A percentile compares a stretch with the other conserved stretches of the same genome.
Conservation (phyloP, 2,329 filamentous ascomycete genomes). For the Aureobasidium vineae region DNA sequence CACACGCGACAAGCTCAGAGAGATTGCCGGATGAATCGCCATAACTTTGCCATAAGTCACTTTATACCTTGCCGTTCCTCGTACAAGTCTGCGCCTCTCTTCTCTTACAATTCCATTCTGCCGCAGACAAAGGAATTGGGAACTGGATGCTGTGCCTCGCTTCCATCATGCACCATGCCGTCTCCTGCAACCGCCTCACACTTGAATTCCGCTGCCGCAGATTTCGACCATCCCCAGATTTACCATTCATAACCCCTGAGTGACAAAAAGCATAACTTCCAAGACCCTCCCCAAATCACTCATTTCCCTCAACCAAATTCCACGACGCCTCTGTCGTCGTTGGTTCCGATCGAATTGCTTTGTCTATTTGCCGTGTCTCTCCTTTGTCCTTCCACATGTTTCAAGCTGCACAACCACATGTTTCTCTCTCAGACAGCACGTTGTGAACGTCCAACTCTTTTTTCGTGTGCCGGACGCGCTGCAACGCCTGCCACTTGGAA, state of each 20-base stretch:
- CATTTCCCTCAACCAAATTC: slow-evolving; percentile 24
- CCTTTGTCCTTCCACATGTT: slow-evolving; percentile 3
- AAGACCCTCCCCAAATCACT: slow-evolving; percentile 5
- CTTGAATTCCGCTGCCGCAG: slow-evolving; percentile 9
- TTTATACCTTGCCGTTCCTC: not conserved
- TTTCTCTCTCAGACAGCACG: slow-evolving; percentile 4
- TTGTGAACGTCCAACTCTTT: not conserved
- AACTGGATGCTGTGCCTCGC: not conserved
- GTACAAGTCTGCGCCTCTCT: not conserved
- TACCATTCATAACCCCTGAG: slow-evolving; percentile 22
- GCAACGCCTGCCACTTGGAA: not conserved
- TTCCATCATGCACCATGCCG: not conserved
- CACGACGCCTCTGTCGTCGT: slow-evolving; percentile 16
- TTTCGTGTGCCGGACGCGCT: not conserved
- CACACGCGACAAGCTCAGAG: slow-evolving; percentile 22
- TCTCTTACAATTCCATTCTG: not conserved
- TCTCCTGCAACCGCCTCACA: not conserved
- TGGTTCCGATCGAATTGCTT: not conserved
- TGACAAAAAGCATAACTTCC: slow-evolving; percentile 18
- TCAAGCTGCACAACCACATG: no score
- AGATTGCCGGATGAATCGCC: not conserved
- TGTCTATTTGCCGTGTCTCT: slow-evolving; percentile 11
- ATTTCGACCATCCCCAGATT: slow-evolving; percentile 16
- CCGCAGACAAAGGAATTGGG: not conserved
- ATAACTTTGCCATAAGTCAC: not conserved